phyloP scores from a whole-genome alignment of 2,329 filamentous ascomycete species.

The Grosmannia huntii region DNA sequence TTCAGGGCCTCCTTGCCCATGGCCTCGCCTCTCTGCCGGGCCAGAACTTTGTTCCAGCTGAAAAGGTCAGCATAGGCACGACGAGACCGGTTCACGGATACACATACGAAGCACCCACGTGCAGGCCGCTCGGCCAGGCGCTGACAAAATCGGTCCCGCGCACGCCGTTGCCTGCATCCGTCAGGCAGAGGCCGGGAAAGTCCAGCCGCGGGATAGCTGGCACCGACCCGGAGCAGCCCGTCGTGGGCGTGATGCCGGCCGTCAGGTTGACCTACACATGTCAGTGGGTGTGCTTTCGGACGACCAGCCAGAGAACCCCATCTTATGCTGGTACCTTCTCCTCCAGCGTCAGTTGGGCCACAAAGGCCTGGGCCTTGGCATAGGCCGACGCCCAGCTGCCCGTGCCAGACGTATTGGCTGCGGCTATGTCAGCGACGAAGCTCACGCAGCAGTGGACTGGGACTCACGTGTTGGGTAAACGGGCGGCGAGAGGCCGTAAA shows the following conservation, averaged over 20 bases:
- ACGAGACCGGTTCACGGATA: neutral
- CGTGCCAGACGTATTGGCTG: conserved; percentile 40
- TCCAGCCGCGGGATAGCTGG: conserved; percentile 16
- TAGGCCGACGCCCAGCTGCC: conserved; percentile 58
- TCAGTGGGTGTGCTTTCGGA: neutral
- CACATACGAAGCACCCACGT: conserved; percentile 25
- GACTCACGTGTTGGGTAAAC: conserved; percentile 35
- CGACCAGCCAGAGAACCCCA: too few species aligned
- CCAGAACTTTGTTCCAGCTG: conserved; percentile 58
- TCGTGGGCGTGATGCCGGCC: conserved; percentile 3
- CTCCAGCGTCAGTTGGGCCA: conserved; percentile 57
- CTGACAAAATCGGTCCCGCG: conserved; percentile 28
- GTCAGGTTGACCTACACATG: conserved; percentile 6
- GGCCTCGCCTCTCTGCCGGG: conserved; percentile 52
- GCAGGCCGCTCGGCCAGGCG: conserved; percentile 26
- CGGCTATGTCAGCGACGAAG: neutral
- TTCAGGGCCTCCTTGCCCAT: conserved; percentile 65
- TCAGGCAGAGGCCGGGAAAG: conserved; percentile 30
- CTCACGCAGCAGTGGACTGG: neutral
- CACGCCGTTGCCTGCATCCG: conserved; percentile 30
- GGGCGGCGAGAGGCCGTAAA: conserved; percentile 35
- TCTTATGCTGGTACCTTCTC: conserved; percentile 42
- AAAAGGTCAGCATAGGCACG: neutral
- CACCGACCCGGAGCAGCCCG: conserved; percentile 5
- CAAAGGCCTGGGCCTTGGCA: conserved; percentile 53